Base-by-base conservation (phyloP, 345 rosid species). In the Geranium brycei region DNA sequence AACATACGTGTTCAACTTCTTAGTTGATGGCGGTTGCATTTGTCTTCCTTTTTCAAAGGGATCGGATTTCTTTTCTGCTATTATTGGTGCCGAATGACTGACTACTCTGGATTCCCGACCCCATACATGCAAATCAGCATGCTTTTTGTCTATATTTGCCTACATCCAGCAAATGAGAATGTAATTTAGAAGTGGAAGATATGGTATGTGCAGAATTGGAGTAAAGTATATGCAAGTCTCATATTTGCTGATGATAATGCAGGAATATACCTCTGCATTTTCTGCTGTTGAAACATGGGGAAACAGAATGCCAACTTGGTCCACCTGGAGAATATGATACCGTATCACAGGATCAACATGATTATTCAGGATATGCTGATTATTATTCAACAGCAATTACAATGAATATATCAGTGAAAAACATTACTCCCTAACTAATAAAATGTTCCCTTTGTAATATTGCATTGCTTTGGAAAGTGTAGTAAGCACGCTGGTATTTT, bases 41-140 rank as follows among this genome's bases (percentile, higher is more conserved):
- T 81, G 86, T 78, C 87, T 82, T 58, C 73, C 60, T 79, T 71
- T 83, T 70, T 92, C 96, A 2, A 72, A 66, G 35, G 78, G 73
- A 68, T 93, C 91, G 15, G 70, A 61, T 78, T 84, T 91, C 72
- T 82, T 81, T 67, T 87, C 97, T 18, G 86, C 78, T 74, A 88
- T 76, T 67, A 95, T 70, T 23, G 99, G 99, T 17, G 95, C 99
- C 16, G 99, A 95, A 78, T 84, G 70, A 72, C 99, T 93, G 66
- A 78, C 77, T 64, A 73, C 64, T 75, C 68, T 80, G 40, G 70
- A 82, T 68, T 79, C 83, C 68, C 88, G 79, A 31, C 63, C 47
- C 65, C 77, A 58, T 55, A 63, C 72, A 13, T 60, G 80, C 62
- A 74, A 13, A 57, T 85, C 91, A 55, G 77, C 89, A 56, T 77